Evolutionary conservation across 805 yeast genomes (phyloP).

Genomic region (Yarrowia hollandica): DNA sequence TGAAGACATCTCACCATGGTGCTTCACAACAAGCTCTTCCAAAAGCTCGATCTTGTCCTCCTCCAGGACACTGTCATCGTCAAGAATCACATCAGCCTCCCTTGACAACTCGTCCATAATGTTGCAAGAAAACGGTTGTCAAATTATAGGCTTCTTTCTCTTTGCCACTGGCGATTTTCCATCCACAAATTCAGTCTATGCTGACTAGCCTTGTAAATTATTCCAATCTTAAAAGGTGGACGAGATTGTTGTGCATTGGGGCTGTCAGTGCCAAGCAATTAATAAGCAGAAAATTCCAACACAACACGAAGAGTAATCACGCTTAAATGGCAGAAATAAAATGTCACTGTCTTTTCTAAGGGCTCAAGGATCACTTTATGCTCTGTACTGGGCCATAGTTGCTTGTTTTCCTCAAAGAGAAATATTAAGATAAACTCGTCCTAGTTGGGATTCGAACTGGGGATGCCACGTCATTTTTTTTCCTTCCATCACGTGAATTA

Average conservation of each 20-base stretch:
- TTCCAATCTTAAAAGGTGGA: conserved; percentile 9
- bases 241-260: conserved; percentile 2
- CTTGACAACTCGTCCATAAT: conserved; percentile 27
- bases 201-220: conserved; percentile 4
- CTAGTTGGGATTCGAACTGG: neutral
- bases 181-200: conserved; percentile 15
- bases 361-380: too few species aligned
- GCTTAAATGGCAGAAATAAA: too few species aligned
- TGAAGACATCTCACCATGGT: conserved; percentile 32
- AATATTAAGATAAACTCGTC: neutral
- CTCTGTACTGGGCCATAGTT: too few species aligned
- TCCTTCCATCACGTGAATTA: conserved; percentile 14
- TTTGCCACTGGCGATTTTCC: neutral
- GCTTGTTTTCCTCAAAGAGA: too few species aligned
- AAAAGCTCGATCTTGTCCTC: conserved; percentile 46
- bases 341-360: too few species aligned
- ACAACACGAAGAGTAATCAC: too few species aligned
- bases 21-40: conserved; percentile 41
- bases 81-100: conserved; percentile 42
- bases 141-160: neutral
- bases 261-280: neutral
- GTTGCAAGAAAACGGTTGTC: conserved; percentile 6
- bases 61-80: conserved; percentile 40
- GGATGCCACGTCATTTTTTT: neutral
- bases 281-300: conserved; percentile 7